Conservation (phyloP, 257 asterid species). For the Jacaranda copaia region DNA sequence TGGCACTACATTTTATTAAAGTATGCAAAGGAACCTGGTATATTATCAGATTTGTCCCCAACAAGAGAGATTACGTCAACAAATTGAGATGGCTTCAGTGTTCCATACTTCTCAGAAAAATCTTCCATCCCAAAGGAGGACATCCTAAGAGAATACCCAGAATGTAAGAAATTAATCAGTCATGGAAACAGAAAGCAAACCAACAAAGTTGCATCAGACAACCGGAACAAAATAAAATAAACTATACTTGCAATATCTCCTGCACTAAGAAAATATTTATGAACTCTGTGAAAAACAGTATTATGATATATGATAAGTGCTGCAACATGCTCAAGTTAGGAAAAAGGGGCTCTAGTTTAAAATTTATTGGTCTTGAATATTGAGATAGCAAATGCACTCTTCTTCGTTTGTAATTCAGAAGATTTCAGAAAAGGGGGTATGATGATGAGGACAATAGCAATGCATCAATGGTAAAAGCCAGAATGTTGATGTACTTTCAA, state of each 20-base stretch:
- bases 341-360: constrained; percentile 16
- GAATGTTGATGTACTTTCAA: neutral
- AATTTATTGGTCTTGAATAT: neutral
- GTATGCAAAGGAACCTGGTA: constrained; percentile 73
- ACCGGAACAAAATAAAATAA: constrained; percentile 24
- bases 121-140: constrained; percentile 97
- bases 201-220: constrained; percentile 22
- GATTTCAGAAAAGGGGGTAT: neutral
- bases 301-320: neutral
- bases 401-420: neutral
- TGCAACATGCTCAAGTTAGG: constrained; percentile 6
- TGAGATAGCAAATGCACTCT: neutral
- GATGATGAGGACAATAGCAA: neutral
- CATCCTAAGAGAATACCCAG: constrained; percentile 62
- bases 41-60: constrained; percentile 92
- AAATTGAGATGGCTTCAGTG: constrained; percentile 85
- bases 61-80: constrained; percentile 90
- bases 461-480: neutral
- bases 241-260: constrained; percentile 6
- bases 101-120: constrained; percentile 82
- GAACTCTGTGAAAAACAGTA: neutral
- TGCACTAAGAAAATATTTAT: constrained; percentile 9
- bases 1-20: constrained; percentile 10
- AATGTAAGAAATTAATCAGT: constrained; percentile 24
- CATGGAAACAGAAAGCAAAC: constrained; percentile 3